phyloP scores from a whole-genome alignment of 331 rosid genomes.

The Cucumis variabilis region DNA sequence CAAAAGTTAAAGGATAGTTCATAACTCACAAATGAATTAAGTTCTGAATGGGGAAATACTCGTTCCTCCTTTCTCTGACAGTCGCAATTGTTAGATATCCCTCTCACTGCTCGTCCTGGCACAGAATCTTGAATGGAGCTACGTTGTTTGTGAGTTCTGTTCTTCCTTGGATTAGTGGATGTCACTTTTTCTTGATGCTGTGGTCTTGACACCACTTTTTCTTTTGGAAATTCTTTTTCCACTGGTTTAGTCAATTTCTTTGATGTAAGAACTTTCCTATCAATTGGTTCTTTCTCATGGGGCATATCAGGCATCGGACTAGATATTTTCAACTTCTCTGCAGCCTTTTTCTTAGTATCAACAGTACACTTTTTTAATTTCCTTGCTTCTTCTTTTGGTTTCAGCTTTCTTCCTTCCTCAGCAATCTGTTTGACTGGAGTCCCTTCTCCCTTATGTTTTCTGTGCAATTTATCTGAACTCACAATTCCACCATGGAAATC shows the following conservation, averaged over 20 bases:
- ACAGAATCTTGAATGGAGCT: conserved; percentile 39
- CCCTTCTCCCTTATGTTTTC: conserved; percentile 44
- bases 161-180: conserved; percentile 52
- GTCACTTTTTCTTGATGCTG: conserved; percentile 56
- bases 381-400: conserved; percentile 34
- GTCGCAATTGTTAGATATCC: conserved; percentile 31
- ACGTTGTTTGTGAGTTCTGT: conserved; percentile 37
- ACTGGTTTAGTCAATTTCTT: conserved; percentile 44
- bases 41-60: conserved; percentile 41
- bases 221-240: conserved; percentile 52
- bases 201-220: conserved; percentile 51
- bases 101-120: conserved; percentile 42
- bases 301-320: conserved; percentile 43
- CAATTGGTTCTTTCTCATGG: conserved; percentile 52
- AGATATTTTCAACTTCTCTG: conserved; percentile 49
- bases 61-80: conserved; percentile 61
- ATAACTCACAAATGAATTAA: conserved; percentile 61
- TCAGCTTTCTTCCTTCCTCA: conserved; percentile 41
- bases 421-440: conserved; percentile 37
- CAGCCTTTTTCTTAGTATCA: conserved; percentile 51
- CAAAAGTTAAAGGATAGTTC: conserved; percentile 16
- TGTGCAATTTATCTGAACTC: conserved; percentile 37
- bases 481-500: neutral
- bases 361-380: conserved; percentile 51
- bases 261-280: conserved; percentile 41